A percentile compares a stretch with the other conserved stretches of the same genome.
Evolutionary conservation across 2,329 filamentous ascomycete genomes (phyloP).

Genomic region (Neodidymelliopsis sp.): DNA sequence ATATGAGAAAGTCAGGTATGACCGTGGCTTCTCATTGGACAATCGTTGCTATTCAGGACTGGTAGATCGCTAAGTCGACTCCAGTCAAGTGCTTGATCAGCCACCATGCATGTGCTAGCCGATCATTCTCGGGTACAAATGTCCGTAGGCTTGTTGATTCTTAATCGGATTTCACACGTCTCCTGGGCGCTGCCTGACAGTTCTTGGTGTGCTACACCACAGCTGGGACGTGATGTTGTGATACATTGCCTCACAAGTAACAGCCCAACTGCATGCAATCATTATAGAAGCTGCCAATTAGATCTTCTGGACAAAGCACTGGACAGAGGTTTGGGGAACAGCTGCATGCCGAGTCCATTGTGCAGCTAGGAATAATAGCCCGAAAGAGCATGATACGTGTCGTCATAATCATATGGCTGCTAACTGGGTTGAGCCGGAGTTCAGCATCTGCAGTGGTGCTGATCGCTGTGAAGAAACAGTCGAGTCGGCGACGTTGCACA

Average conservation of each 20-base stretch:
- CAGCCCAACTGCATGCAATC: slow-evolving; percentile 1
- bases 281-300: neutral
- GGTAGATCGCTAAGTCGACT: neutral
- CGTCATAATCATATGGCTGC: neutral
- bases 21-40: too few species aligned
- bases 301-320: neutral
- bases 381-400: neutral
- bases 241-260: neutral
- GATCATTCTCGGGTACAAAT: neutral
- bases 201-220: neutral
- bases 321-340: slow-evolving; percentile 2
- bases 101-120: slow-evolving; percentile 15
- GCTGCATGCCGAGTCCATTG: slow-evolving; percentile 5
- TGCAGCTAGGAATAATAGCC: neutral
- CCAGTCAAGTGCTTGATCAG: slow-evolving; percentile 1
- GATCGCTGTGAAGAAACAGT: slow-evolving; percentile 20
- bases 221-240: neutral
- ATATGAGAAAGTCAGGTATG: too few species aligned
- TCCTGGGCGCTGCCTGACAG: neutral
- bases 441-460: slow-evolving; percentile 9
- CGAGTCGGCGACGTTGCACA: slow-evolving; percentile 12
- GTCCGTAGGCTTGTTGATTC: slow-evolving; percentile 1
- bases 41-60: neutral
- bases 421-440: slow-evolving; percentile 6
- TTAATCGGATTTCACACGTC: neutral